A percentile compares a stretch with the other conserved stretches of the same genome.
These are phyloP conservation scores for Tolypocladium guangdongense DNA, from an alignment of 2,329 filamentous ascomycete species.

Conservation along the genomic window DNA sequence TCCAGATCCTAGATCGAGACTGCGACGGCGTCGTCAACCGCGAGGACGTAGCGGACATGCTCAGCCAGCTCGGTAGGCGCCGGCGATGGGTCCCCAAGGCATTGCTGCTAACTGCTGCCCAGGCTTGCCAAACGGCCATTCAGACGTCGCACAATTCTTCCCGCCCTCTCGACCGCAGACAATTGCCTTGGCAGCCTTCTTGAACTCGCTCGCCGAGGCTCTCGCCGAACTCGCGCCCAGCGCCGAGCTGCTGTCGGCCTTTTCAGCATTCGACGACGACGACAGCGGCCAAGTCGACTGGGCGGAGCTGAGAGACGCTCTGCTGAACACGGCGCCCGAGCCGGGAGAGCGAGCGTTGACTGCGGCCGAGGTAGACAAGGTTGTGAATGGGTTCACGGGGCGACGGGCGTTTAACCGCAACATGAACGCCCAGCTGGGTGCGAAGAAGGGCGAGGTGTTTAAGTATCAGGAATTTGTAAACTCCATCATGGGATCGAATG, in stretches of 20 bases:
- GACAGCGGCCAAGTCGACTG: slow-evolving; percentile 90
- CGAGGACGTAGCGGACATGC: slow-evolving; percentile 78
- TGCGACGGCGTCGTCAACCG: slow-evolving; percentile 74
- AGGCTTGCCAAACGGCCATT: slow-evolving; percentile 64
- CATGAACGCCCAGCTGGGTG: slow-evolving; percentile 37
- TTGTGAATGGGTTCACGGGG: slow-evolving; percentile 79
- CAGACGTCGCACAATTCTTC: slow-evolving; percentile 73
- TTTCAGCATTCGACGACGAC: slow-evolving; percentile 91
- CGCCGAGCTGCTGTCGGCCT: slow-evolving; percentile 75
- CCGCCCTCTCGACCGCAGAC: slow-evolving; percentile 59
- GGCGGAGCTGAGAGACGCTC: slow-evolving; percentile 67
- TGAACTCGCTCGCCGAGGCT: slow-evolving; percentile 68
- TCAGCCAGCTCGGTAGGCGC: slow-evolving; percentile 65
- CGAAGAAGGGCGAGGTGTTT: slow-evolving; percentile 77
- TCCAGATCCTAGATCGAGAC: slow-evolving; percentile 84
- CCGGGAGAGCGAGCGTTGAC: slow-evolving; percentile 54
- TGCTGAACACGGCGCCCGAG: slow-evolving; percentile 74
- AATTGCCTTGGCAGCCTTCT: slow-evolving; percentile 74
- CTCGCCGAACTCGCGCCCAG: slow-evolving; percentile 66
- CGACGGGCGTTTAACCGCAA: slow-evolving; percentile 69
- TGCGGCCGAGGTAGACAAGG: slow-evolving; percentile 68
- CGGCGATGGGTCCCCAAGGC: too few species aligned
- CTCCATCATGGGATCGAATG: slow-evolving; percentile 48
- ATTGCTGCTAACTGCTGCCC: slow-evolving; percentile 4
- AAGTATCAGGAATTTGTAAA: slow-evolving; percentile 86